Percentiles rank a stretch among this genome's conserved stretches.
These are phyloP conservation scores for Lachancea nothofagi DNA, from an alignment of 805 yeast genomes.

Conservation along the genomic window DNA sequence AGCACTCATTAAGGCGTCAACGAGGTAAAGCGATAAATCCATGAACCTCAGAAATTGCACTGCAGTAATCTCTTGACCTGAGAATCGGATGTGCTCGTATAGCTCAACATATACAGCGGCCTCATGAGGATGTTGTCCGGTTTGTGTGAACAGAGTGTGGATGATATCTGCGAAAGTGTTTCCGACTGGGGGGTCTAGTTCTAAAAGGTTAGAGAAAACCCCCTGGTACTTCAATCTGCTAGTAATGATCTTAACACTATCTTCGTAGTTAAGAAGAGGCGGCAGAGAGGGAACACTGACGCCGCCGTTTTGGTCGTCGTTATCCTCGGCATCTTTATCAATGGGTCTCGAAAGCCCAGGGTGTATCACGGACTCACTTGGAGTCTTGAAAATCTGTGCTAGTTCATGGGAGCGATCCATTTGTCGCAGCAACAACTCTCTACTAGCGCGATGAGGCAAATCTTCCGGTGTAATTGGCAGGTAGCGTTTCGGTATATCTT, in stretches of 20 bases:
- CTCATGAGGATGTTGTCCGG: constrained; percentile 13
- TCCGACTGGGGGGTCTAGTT: constrained; percentile 21
- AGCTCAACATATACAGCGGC: constrained; percentile 39
- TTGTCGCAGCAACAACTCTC: constrained; percentile 37
- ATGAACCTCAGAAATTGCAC: constrained; percentile 57
- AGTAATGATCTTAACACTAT: constrained; percentile 54
- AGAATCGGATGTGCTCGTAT: constrained; percentile 66
- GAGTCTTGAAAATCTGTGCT: constrained; percentile 35
- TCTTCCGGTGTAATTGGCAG: constrained; percentile 62
- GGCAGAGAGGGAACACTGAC: constrained; percentile 36
- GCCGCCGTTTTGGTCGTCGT: no score
- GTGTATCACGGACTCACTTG: constrained; percentile 42
- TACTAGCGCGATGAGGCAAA: constrained; percentile 42
- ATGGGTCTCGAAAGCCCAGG: constrained; percentile 47
- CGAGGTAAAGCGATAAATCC: constrained; percentile 36
- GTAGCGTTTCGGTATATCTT: constrained; percentile 75
- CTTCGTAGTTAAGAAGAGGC: constrained; percentile 42
- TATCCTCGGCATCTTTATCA: constrained; percentile 26
- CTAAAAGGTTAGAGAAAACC: constrained; percentile 34
- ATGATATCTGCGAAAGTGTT: constrained; percentile 26
- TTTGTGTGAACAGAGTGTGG: constrained; percentile 18
- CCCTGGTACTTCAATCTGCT: constrained; percentile 51
- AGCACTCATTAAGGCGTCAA: constrained; percentile 23
- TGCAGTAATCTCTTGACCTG: constrained; percentile 55
- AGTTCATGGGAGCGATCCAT: constrained; percentile 41